These are phyloP conservation scores for Cinchona pubescens DNA, from an alignment of 257 asterid species.

Conservation along the genomic window DNA sequence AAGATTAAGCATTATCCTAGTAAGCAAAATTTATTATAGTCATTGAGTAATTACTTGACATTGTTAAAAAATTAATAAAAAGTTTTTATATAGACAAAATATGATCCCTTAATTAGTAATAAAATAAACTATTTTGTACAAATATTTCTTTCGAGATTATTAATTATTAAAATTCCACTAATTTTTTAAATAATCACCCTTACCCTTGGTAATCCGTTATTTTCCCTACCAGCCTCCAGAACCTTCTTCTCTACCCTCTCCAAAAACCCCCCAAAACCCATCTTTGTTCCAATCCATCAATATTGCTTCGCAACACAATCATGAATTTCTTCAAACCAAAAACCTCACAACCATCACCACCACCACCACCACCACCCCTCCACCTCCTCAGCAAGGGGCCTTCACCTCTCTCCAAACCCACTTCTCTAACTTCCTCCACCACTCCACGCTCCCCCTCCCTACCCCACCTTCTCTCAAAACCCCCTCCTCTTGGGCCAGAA, in stretches of 20 bases:
- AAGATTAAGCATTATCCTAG: too few relatives aligned
- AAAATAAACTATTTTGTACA: too few relatives aligned
- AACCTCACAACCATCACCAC: conserved; percentile 19
- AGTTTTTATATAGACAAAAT: too few relatives aligned
- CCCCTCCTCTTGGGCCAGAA: conserved; percentile 43
- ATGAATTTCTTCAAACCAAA: conserved; percentile 59
- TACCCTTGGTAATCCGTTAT: too few relatives aligned
- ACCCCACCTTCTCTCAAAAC: conserved; percentile 25
- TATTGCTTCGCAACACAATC: neutral
- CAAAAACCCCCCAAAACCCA: neutral
- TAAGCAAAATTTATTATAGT: too few relatives aligned
- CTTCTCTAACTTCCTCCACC: conserved; percentile 48
- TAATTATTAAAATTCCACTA: too few relatives aligned
- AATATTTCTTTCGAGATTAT: too few relatives aligned
- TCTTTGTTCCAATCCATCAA: neutral
- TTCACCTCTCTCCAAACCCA: conserved; percentile 60
- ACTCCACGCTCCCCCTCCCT: conserved; percentile 20
- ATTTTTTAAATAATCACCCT: too few relatives aligned
- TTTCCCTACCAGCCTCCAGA: neutral
- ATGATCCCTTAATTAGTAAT: too few relatives aligned
- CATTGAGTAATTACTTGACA: too few relatives aligned
- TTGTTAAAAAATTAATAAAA: too few relatives aligned
- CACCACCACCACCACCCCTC: conserved; percentile 39
- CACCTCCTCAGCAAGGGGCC: conserved; percentile 50
- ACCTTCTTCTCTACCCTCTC: neutral